Base-by-base conservation (phyloP, 1,139 yeast genomes). In the Candida gigantensis region DNA sequence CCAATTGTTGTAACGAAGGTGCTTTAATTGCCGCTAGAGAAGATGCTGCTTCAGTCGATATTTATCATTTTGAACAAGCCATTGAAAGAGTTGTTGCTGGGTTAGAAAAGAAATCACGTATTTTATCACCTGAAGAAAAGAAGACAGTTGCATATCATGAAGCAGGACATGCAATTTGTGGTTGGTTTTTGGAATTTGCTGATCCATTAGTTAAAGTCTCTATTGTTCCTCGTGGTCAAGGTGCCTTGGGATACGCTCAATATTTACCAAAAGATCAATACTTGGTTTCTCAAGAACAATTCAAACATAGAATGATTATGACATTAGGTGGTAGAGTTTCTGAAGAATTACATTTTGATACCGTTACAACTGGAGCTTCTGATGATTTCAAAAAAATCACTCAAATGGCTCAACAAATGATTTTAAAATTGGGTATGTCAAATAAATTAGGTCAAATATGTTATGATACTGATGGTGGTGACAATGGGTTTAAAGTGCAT, bases 41-140 rank as follows among this genome's bases (percentile, higher is more conserved):
- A 42, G 77, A 81, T 51, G 77, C 81, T 4, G 55, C 61, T 1
- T 58, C 71, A 15, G 88, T 84, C 13, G 78, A 71, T 31, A 56
- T 75, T 24, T 64, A 66, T 33, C 89, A 84, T 58, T 84, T 84
- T 51, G 94, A 84, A 53, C 81, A 77, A 52, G 92, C 92, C 17
- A 84, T 84, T 51, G 92, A 84, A 59, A 74, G 92, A 55, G 92
- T 84, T 35, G 75, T 84, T 57, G 94, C 88, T 25, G 94, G 94
- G 20, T 70, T 84, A 36, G 92, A 84, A 56, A 80, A 81, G 62
- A 84, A 82, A 55, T 74, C 85, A 1, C 75, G 80, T 52, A 70
- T 84, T 8, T 64, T 84, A 39, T 79, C 85, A 5, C 83, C 83
- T 1, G 80, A 77, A 35, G 92, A 84, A 52, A 84, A 84, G 68